Conservation (phyloP, 1,284 basidiomycete genomes). For the Apiotrichum siamense region DNA sequence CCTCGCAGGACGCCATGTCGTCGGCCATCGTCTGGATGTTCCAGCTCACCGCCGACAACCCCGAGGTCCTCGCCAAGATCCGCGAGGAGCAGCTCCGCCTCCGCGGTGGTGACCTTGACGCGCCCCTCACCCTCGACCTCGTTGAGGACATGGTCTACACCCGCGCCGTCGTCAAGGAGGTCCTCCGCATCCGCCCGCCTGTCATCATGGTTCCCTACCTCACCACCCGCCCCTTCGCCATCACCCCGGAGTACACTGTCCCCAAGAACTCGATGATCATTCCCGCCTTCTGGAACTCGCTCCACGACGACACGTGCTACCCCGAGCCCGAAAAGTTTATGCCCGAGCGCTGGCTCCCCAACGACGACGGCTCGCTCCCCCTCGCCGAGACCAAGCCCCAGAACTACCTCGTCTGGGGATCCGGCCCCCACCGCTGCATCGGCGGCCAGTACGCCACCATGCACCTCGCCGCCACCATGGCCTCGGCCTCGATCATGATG, state of each 20-base stretch:
- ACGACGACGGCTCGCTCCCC: constrained; percentile 55
- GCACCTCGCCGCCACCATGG: constrained; percentile 83
- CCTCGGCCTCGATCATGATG: constrained; percentile 73
- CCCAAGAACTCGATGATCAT: constrained; percentile 91
- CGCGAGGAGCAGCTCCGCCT: constrained; percentile 84
- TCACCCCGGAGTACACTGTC: constrained; percentile 82
- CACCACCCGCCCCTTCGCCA: constrained; percentile 82
- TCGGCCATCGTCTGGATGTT: constrained; percentile 80
- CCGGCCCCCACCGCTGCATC: constrained; percentile 6
- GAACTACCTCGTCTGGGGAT: constrained; percentile 67
- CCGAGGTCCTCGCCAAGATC: constrained; percentile 81
- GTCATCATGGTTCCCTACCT: constrained; percentile 97
- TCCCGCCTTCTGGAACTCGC: constrained; percentile 89
- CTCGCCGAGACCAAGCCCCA: constrained; percentile 76
- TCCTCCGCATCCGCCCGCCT: constrained; percentile 80
- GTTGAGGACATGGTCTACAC: constrained; percentile 91
- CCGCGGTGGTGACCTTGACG: constrained; percentile 70
- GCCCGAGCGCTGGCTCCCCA: constrained; percentile 91
- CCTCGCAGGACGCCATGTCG: constrained; percentile 97
- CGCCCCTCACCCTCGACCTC: constrained; percentile 79
- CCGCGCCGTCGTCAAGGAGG: constrained; percentile 86
- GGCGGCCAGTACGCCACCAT: constrained; percentile 56
- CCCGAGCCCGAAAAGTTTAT: constrained; percentile 75
- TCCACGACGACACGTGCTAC: constrained; percentile 85
- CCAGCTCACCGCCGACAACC: constrained; percentile 91